These are phyloP conservation scores for Drechslerella coelobrocha DNA, from an alignment of 2,329 filamentous ascomycete genomes.

Conservation along the genomic window DNA sequence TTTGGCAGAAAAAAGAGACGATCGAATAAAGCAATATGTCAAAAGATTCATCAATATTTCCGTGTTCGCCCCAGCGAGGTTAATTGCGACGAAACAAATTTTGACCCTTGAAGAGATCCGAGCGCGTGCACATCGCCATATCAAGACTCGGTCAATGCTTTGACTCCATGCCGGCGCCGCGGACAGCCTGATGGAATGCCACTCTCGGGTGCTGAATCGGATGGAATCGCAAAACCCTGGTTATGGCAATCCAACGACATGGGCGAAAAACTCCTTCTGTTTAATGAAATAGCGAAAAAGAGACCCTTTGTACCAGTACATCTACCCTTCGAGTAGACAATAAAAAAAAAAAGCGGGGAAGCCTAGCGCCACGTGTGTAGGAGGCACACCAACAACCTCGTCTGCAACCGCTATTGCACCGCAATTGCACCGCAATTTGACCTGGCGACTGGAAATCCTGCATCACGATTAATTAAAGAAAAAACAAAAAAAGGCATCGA, in stretches of 20 bases:
- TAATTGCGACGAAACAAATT: background rate
- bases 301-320: slow-evolving; percentile 47
- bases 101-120: slow-evolving; percentile 25
- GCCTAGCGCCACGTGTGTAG: slow-evolving; percentile 39
- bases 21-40: no score
- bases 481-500: slow-evolving; percentile 16
- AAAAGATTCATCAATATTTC: background rate
- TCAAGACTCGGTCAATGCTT: slow-evolving; percentile 12
- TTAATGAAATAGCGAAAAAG: background rate
- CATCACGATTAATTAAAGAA: slow-evolving; percentile 5
- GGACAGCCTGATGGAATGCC: no score
- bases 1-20: no score
- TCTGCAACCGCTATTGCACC: slow-evolving; percentile 8
- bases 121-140: slow-evolving; percentile 46
- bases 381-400: slow-evolving; percentile 24
- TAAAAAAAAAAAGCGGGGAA: slow-evolving; percentile 50
- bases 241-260: background rate
- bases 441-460: background rate
- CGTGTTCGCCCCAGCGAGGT: background rate
- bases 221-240: background rate
- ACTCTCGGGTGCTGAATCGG: background rate
- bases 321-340: slow-evolving; percentile 1
- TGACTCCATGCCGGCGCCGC: slow-evolving; percentile 17
- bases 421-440: slow-evolving; percentile 17
- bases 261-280: background rate